Base-by-base conservation (phyloP, 352 stramenopile genomes). In the Globisporangium paroecandrum region DNA sequence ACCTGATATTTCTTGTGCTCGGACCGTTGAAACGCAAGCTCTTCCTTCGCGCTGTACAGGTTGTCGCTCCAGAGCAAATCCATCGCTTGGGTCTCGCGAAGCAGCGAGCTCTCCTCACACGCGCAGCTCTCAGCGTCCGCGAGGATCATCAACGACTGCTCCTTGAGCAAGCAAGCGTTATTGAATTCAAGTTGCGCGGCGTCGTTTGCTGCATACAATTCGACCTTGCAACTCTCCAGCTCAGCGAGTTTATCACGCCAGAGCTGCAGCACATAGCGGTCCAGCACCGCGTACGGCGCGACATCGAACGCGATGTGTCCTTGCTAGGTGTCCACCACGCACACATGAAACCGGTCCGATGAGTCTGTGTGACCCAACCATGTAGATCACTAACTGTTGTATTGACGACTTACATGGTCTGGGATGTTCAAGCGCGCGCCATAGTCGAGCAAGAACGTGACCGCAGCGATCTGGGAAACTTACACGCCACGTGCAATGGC, bases 401-500 rank as follows among this genome's bases (percentile, higher is more conserved):
- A 6, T 15, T 29, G 1, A n/a, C n/a, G 38, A 69, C 75, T 36
- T 68, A 83, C 77, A 58, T 73, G 54, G 60, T 90, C 79, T 0
- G 82, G 82, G n/a, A 90, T 54, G 51, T 87, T 73, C 38, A 89
- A 47, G 2, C 68, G 75, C 27, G 75, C 79, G 4, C 68, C 69
- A 15, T 71, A 18, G 25, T 81, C 63, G 1, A 89, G 56, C 0
- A 90, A 71, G 29, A 81, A 83, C 22, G 58, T 55, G 25, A 81
- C 65, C 58, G 86, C 68, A 12, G 68, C 64, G 1, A 65, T 56
- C 25, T 87, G 71, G 3, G 74, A 72, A 78, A 86, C 58, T 85
- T 85, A 66, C 82, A 87, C 10, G 82, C 82, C 8, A 90, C 69
- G 47, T 90, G 78, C 22, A 90, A 60, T 8, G 82, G 70, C 27